A percentile compares a stretch with the other conserved stretches of the same genome.
These are phyloP conservation scores for Hanseniaspora mollemarum DNA, from an alignment of 805 yeast genomes.

Conservation along the genomic window DNA sequence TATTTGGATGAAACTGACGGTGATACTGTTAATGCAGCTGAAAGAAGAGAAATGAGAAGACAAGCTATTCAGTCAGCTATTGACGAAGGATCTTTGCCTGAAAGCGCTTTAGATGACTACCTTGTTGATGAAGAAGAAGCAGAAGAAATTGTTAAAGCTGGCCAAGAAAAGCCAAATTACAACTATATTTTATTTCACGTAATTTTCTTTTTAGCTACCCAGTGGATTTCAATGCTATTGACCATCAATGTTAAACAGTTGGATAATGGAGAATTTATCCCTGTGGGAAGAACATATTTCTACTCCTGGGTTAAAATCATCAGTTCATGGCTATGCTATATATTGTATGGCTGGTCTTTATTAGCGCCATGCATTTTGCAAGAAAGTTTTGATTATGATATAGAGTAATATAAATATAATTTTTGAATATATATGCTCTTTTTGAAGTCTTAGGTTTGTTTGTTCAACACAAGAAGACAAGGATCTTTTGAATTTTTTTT, in stretches of 20 bases:
- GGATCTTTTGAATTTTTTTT: no score
- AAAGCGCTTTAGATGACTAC: constrained; percentile 71
- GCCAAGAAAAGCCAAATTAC: constrained; percentile 47
- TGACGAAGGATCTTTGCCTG: constrained; percentile 91
- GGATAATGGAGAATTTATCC: constrained; percentile 78
- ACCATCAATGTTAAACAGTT: constrained; percentile 84
- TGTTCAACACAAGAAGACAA: no score
- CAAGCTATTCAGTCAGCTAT: constrained; percentile 90
- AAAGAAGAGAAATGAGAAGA: constrained; percentile 61
- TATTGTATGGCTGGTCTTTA: constrained; percentile 79
- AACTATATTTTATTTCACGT: constrained; percentile 81
- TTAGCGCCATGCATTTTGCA: constrained; percentile 86
- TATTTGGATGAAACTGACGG: constrained; percentile 24
- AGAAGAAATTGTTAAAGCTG: constrained; percentile 40
- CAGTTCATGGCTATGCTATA: constrained; percentile 85
- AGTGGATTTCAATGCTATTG: constrained; percentile 85
- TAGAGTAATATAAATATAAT: no score
- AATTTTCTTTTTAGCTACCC: constrained; percentile 89
- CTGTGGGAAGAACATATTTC: constrained; percentile 94
- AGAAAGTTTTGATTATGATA: constrained; percentile 53
- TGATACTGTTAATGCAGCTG: constrained; percentile 35
- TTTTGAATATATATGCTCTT: no score
- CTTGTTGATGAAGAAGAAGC: constrained; percentile 30
- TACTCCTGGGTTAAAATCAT: constrained; percentile 88
- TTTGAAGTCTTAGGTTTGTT: no score